phyloP scores from a whole-genome alignment of 441 rosid genomes.

The Geranium incanum region DNA sequence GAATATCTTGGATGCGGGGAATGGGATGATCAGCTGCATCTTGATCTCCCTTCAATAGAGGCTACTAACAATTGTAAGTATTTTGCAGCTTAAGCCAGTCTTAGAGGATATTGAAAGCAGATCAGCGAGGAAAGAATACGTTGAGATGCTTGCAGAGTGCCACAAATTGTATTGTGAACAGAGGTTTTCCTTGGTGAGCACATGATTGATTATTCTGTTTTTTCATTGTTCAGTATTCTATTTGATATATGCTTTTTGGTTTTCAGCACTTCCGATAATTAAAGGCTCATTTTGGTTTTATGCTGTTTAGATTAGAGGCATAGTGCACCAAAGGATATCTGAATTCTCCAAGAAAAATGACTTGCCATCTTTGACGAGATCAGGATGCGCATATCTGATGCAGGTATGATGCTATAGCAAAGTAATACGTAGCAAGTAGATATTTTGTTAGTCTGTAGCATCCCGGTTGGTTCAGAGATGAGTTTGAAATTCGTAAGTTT shows the following conservation, averaged over 20 bases:
- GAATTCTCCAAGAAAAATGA: constrained; percentile 89
- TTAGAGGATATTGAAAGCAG: constrained; percentile 88
- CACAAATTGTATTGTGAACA: constrained; percentile 93
- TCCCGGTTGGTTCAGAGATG: neutral
- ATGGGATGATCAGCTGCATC: neutral
- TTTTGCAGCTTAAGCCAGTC: constrained; percentile 79
- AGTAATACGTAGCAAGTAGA: neutral
- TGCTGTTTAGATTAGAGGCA: constrained; percentile 69
- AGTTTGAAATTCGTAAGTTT: neutral
- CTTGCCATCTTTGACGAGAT: constrained; percentile 87
- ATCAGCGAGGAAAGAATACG: constrained; percentile 84
- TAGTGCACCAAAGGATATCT: constrained; percentile 82
- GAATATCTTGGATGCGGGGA: neutral
- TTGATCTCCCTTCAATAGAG: constrained; percentile 4
- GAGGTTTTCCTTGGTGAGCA: constrained; percentile 78
- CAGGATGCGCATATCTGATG: constrained; percentile 94
- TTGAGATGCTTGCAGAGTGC: constrained; percentile 78
- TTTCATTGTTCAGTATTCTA: neutral
- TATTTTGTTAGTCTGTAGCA: neutral
- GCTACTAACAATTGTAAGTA: constrained; percentile 18
- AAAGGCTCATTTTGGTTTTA: constrained; percentile 13
- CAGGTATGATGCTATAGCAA: constrained; percentile 43
- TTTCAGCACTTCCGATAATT: constrained; percentile 8
- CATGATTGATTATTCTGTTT: constrained; percentile 15
- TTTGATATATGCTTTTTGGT: constrained; percentile 7